Evolutionary conservation across 2,329 filamentous ascomycete genomes (phyloP).

Genomic region (Nemania abortiva): DNA sequence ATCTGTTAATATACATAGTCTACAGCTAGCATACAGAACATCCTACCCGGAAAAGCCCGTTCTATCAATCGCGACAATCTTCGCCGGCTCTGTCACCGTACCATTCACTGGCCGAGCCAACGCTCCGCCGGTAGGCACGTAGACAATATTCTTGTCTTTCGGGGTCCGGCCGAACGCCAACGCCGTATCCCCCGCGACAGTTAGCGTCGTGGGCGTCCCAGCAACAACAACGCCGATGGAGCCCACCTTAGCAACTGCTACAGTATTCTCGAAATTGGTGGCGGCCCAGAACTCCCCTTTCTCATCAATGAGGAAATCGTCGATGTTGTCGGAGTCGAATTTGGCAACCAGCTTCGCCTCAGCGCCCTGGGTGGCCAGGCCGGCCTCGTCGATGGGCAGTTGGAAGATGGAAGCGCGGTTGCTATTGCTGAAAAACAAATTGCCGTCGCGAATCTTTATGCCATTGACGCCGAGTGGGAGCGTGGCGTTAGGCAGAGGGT

Average conservation of each 20-base stretch:
- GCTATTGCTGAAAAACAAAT: constrained; percentile 33
- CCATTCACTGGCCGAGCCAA: constrained; percentile 40
- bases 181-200: constrained; percentile 42
- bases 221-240: constrained; percentile 22
- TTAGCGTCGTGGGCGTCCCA: constrained; percentile 21
- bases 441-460: constrained; percentile 18
- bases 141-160: constrained; percentile 40
- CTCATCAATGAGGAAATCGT: constrained; percentile 32
- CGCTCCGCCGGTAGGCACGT: constrained; percentile 41
- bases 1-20: not conserved
- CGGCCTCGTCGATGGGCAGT: constrained; percentile 24
- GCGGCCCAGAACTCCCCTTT: constrained; percentile 23
- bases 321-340: constrained; percentile 17
- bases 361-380: constrained; percentile 12
- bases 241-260: constrained; percentile 19
- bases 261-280: constrained; percentile 21
- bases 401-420: constrained; percentile 31
- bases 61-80: constrained; percentile 43
- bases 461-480: constrained; percentile 31
- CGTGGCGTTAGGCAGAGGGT: constrained; percentile 2
- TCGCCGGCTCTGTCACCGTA: constrained; percentile 43
- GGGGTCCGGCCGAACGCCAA: constrained; percentile 39
- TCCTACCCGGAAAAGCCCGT: constrained; percentile 14
- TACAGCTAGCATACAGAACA: not conserved
- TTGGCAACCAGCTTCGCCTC: constrained; percentile 22